Evolutionary conservation across 345 rosid species (phyloP), one percentile per base, ranked within the genome.

Genomic region (Durio zibethinus): DNA sequence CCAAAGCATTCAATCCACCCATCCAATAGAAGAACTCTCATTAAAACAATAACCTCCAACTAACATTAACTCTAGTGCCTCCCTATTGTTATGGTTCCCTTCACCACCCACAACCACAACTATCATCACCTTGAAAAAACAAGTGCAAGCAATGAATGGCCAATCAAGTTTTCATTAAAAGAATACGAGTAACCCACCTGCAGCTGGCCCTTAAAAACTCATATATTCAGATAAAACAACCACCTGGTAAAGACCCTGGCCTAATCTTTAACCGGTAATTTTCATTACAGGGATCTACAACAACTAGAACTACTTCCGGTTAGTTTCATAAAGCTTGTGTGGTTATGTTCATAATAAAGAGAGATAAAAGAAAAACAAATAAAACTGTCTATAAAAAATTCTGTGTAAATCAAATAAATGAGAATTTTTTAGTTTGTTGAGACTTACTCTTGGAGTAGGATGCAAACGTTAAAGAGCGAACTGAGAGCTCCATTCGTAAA

Each of bases 401-500:
- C 23, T 5, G 40, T 14, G 33, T 47, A 47, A 12, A 45, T 12
- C 36, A 6, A 40, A 27, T n/a, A 62, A 69, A 72, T 56, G 1
- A 71, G 74, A 66, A 23, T 27, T 42, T 60, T 7, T 38, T 50
- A 52, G 45, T 52, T 60, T 35, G 42, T 42, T 27, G 54, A 29
- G 66, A 54, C 88, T 79, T 76, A 84, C 86, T 56, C 65, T 45
- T 73, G 72, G 64, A 54, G 48, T 78, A 65, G 69, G 87, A 79
- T 38, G 80, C 56, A 57, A 77, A 78, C 33, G 81, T 72, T 15
- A 73, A 45, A 27, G 83, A 38, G 50, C 68, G 84, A 65, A 82
- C 25, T 7, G 81, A 76, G 56, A 82, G 78, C 81, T 83, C 89
- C 89, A 87, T 83, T 45, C 31, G 36, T 54, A 42, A 40, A 20